phyloP scores from a whole-genome alignment of 352 stramenopile species.

The Peronospora tabacina region DNA sequence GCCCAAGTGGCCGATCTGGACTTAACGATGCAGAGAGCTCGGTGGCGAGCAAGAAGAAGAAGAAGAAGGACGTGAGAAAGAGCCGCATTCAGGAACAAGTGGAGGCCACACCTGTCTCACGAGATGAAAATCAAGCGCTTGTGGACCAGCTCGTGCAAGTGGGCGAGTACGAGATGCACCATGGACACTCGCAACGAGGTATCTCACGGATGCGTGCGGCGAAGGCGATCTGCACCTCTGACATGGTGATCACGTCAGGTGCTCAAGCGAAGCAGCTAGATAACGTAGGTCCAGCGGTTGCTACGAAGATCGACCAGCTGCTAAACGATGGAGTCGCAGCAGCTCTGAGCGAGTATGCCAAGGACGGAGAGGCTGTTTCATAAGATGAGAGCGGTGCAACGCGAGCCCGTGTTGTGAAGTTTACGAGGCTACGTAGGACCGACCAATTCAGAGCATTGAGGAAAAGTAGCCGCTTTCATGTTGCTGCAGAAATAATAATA shows the following conservation, averaged over 20 bases:
- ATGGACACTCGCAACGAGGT: slow-evolving; percentile 42
- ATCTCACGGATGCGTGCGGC: slow-evolving; percentile 51
- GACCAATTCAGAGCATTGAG: neutral
- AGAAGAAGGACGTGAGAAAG: slow-evolving; percentile 29
- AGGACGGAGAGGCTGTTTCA: slow-evolving; percentile 16
- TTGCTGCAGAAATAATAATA: neutral
- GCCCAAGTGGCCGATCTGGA: neutral
- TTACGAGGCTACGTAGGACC: neutral
- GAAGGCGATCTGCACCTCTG: slow-evolving; percentile 38
- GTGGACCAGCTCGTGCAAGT: slow-evolving; percentile 53
- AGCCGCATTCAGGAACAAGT: slow-evolving; percentile 38
- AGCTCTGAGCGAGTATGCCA: slow-evolving; percentile 46
- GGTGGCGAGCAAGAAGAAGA: slow-evolving; percentile 27
- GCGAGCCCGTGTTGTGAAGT: neutral
- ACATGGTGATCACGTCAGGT: slow-evolving; percentile 44
- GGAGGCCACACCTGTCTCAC: slow-evolving; percentile 24
- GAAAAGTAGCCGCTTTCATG: neutral
- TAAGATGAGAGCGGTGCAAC: too few relatives aligned
- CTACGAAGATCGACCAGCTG: slow-evolving; percentile 54
- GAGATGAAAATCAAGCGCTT: slow-evolving; percentile 47
- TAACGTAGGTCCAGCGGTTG: slow-evolving; percentile 35
- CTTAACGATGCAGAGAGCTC: slow-evolving; percentile 13
- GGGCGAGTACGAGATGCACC: slow-evolving; percentile 46
- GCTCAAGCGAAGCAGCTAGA: slow-evolving; percentile 49
- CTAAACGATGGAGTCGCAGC: slow-evolving; percentile 40